Conservation (phyloP, 1,139 yeast species). For the Candida pseudoviswanathii region DNA sequence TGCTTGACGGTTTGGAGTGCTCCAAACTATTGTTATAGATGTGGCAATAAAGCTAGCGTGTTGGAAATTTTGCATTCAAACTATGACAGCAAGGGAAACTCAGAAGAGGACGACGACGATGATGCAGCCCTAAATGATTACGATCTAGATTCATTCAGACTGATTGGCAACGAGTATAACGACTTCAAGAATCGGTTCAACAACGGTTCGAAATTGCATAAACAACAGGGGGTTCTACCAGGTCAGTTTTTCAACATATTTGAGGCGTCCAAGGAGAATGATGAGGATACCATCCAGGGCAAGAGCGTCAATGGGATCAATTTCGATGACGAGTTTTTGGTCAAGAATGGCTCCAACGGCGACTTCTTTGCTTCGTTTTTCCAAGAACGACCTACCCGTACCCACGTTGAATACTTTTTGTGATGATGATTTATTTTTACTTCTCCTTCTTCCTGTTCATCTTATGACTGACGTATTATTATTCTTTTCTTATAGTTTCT, state of each 20-base stretch:
- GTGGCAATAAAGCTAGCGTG: conserved; percentile 95
- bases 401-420: conserved; percentile 72
- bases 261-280: conserved; percentile 93
- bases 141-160: conserved; percentile 2
- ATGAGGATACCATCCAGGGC: conserved; percentile 46
- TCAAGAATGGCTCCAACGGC: conserved; percentile 5
- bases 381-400: conserved; percentile 31
- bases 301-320: conserved; percentile 42
- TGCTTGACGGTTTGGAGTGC: conserved; percentile 98
- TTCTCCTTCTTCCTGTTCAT: neutral
- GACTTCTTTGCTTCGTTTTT: conserved; percentile 23
- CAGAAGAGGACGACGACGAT: neutral
- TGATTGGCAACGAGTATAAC: conserved; percentile 6
- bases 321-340: conserved; percentile 17
- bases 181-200: conserved; percentile 17
- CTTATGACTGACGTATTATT: conserved; percentile 2
- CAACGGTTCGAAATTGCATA: conserved; percentile 11
- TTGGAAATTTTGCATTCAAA: conserved; percentile 61
- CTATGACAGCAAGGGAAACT: conserved; percentile 22
- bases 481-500: neutral
- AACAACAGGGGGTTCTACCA: conserved; percentile 30
- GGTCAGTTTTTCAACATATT: conserved; percentile 83
- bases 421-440: conserved; percentile 22
- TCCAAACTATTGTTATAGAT: conserved; percentile 94
- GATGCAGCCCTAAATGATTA: conserved; percentile 7